Evolutionary conservation across 208 protist species (phyloP).

Genomic region (Leishmania amazonensis): DNA sequence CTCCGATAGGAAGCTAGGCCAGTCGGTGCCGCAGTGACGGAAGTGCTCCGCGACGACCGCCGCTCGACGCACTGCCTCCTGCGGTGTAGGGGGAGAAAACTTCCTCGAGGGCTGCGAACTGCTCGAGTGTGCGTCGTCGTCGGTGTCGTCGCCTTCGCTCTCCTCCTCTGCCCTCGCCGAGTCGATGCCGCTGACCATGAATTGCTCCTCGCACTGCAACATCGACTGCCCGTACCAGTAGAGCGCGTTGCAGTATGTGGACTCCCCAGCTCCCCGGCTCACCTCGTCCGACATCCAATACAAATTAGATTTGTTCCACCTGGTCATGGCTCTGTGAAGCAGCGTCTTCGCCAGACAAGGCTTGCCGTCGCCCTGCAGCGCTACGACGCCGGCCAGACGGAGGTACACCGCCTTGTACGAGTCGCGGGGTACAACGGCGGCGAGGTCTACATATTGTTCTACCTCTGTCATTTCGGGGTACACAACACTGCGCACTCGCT

Average conservation of each 20-base stretch:
- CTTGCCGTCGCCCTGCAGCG: constrained; percentile 2
- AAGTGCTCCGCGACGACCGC: constrained; percentile 4
- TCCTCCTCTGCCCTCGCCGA: not conserved
- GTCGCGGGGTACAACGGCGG: constrained; percentile 1
- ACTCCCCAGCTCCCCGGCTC: not conserved
- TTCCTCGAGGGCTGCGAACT: not conserved
- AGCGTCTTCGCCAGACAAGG: constrained; percentile 18
- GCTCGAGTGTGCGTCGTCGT: no score
- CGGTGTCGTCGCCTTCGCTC: not conserved
- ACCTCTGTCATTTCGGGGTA: constrained; percentile 40
- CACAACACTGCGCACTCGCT: constrained; percentile 19
- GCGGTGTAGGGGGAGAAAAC: not conserved
- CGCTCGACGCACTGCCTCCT: constrained; percentile 6
- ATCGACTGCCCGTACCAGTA: constrained; percentile 26
- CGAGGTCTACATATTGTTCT: constrained; percentile 42
- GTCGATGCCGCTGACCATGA: not conserved
- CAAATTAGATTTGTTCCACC: constrained; percentile 24
- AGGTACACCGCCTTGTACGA: constrained; percentile 33
- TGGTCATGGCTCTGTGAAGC: constrained; percentile 11
- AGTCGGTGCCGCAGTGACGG: constrained; percentile 27
- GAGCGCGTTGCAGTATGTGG: constrained; percentile 34
- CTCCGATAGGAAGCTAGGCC: constrained; percentile 9
- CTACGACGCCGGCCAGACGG: constrained; percentile 26
- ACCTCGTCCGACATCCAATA: constrained; percentile 30
- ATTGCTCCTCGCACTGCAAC: constrained; percentile 7